Evolutionary conservation across 164 flowering plant genomes (phyloP), one percentile per base, ranked within the genome.

Genomic region (Stephania japonica): DNA sequence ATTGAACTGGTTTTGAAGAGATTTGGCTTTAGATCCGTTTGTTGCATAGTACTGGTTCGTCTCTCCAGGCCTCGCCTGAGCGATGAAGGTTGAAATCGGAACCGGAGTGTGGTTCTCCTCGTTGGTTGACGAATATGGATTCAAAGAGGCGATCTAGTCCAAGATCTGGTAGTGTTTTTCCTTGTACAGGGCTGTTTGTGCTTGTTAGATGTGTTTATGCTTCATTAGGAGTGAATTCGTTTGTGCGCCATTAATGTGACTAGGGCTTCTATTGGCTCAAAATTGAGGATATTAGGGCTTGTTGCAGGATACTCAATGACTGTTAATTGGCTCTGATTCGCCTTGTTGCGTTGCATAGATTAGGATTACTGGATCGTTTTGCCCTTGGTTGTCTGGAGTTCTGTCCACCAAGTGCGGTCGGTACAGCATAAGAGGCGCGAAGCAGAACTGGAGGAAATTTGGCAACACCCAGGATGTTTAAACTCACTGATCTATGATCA

Each of bases 21-120:
- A 27, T 25, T 61, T 63, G 32, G 50, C 32, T 65, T 70, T 75
- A 75, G 77, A 75, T 63, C 62, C 61, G 72, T 62, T 62, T n/a
- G 74, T 53, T 4, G 42, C 65, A 23, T 53, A 70, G 73, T 69
- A 63, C 7, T 63, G 21, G 10, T 74, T 9, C 16, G 47, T 44
- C 70, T 23, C 38, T 19, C 38, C 38, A 47, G 53, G 53, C 53
- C 38, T 32, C 21, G n/a, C 62, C 43, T 43, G 21, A 62, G 24
- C 19, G 73, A 27, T 42, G 64, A 6, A 42, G 32, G 32, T 64
- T 43, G 21, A 24, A 21, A 21, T 6, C 41, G 67, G 16, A 32
- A 42, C 38, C 66, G 44, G 16, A n/a, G 49, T 59, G 32, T 59
- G 41, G 68, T 65, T 65, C 68, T 65, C 41, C 68, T 26, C 12